Base-by-base conservation (phyloP, 169 alveolate species). In the Babesia bovis region DNA sequence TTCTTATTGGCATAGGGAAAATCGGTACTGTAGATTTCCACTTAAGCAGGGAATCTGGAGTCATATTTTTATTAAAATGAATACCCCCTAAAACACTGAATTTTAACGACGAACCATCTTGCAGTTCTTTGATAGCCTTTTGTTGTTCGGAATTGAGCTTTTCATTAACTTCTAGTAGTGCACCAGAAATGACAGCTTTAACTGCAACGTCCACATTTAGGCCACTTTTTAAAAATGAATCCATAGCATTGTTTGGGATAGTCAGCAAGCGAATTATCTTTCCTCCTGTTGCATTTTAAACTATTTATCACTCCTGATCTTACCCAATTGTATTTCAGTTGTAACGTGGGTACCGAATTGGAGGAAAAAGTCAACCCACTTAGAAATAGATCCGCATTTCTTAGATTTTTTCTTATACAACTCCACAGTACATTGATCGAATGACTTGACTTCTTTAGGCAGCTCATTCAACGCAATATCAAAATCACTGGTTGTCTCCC, bases 51-150 rank as follows among this genome's bases (percentile, higher is more conserved):
- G 83, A 69, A n/a, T 52, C 32, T 25, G 70, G 71, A 5, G 84
- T 47, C 3, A 81, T 61, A 42, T 47, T 28, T 33, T 66, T 71
- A 66, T 68, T 67, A n/a, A 76, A 67, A 47, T 81, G 88, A n/a
- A 81, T 69, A 19, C 88, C 88, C 2, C 88, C 88, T 35, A 69
- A 51, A 12, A 81, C 88, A 41, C 82, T 81, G 51, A 69, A 70
- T n/a, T 36, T 50, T 23, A 81, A 41, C 5, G 58, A 67, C n/a
- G 72, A 81, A n/a, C 84, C 47, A 21, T 63, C 60, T 23, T 35
- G 42, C 23, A 63, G 26, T 52, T 53, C 58, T 59, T 69, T 40
- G 9, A 81, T 41, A 17, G 60, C 70, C 6, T 81, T 58, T 41
- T 60, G 53, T 40, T 61, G 74, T 17, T 21, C 7, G 35, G 50